These are phyloP conservation scores for Niebla homalea DNA, from an alignment of 495 filamentous ascomycete species.

Conservation along the genomic window DNA sequence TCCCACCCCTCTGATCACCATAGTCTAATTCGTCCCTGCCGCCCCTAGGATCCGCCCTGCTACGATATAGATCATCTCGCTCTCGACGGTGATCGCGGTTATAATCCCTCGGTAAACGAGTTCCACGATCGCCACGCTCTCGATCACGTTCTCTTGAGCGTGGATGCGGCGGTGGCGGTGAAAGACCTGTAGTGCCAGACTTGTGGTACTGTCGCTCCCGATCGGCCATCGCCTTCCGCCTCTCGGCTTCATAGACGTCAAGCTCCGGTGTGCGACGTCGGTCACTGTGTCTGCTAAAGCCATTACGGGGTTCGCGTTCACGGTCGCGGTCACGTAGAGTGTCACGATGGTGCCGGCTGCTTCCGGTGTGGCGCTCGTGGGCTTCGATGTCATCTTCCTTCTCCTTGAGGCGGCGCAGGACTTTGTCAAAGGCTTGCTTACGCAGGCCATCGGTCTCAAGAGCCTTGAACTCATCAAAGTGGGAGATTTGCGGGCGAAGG, in stretches of 20 bases:
- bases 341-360: slow-evolving; percentile 38
- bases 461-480: slow-evolving; percentile 68
- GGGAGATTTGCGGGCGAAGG: slow-evolving; percentile 62
- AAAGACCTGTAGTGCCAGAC: slow-evolving; percentile 49
- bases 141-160: slow-evolving; percentile 44
- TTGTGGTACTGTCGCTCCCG: slow-evolving; percentile 81
- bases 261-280: slow-evolving; percentile 51
- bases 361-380: slow-evolving; percentile 45
- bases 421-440: slow-evolving; percentile 79
- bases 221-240: slow-evolving; percentile 72
- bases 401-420: slow-evolving; percentile 77
- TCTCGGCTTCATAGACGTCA: slow-evolving; percentile 80
- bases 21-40: slow-evolving; percentile 75
- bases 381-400: slow-evolving; percentile 70
- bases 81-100: slow-evolving; percentile 60
- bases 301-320: slow-evolving; percentile 40
- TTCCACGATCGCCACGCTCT: slow-evolving; percentile 20
- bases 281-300: slow-evolving; percentile 25
- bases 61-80: slow-evolving; percentile 60
- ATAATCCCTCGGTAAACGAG: slow-evolving; percentile 29
- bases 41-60: slow-evolving; percentile 63
- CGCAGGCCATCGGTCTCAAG: slow-evolving; percentile 72
- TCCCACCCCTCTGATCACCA: slow-evolving; percentile 56
- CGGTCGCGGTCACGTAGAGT: slow-evolving; percentile 33
- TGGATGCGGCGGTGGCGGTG: slow-evolving; percentile 35